Base-by-base conservation (phyloP, 2,329 filamentous ascomycete species). In the Fonsecaea monophora region DNA sequence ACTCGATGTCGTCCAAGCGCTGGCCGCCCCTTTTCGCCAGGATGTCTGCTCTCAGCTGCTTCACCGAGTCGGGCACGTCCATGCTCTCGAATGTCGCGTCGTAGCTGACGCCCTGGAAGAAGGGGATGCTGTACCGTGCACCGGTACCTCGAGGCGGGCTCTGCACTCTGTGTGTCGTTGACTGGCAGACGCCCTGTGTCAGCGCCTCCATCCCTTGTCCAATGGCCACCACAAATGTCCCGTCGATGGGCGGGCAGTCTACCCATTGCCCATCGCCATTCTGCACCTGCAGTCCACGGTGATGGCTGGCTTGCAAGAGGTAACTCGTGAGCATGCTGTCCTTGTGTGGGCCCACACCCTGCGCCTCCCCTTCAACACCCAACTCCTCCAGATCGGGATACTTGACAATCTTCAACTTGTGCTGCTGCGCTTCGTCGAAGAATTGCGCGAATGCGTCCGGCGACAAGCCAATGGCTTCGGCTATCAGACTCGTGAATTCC, bases 381-480 rank as follows among this genome's bases (percentile, higher is more conserved):
- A 91, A 79, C 76, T 87, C 84, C n/a, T 81, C 78, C 12, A 86
- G 78, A 75, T 95, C 92, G 0, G 92, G 92, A 75, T 95, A 96
- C 80, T 91, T 92, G 67, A 96, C 89, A 67, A 96, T 89, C 82
- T 96, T 96, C 74, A 96, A 84, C 82, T 96, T 96, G 81, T 96
- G 92, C 80, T 95, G 92, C 81, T 82, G 84, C 12, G 67, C 60
- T 50, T 84, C 78, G 76, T 94, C 91, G 78, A 94, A 94, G 82
- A 94, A 96, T 73, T 86, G 87, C 75, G 87, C 82, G 77, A 96
- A 96, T 0, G 92, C 91, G 59, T 84, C 79, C 0, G 83, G 69
- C 0, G 90, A 87, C 5, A 96, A 83, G 9, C 86, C 86, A 69
- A 96, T 90, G n/a, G 91, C 90, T 80, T 96, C 92, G 68, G 92